phyloP scores from a whole-genome alignment of 1,284 basidiomycete genomes.

The Erythrobasidium hasegawianum region DNA sequence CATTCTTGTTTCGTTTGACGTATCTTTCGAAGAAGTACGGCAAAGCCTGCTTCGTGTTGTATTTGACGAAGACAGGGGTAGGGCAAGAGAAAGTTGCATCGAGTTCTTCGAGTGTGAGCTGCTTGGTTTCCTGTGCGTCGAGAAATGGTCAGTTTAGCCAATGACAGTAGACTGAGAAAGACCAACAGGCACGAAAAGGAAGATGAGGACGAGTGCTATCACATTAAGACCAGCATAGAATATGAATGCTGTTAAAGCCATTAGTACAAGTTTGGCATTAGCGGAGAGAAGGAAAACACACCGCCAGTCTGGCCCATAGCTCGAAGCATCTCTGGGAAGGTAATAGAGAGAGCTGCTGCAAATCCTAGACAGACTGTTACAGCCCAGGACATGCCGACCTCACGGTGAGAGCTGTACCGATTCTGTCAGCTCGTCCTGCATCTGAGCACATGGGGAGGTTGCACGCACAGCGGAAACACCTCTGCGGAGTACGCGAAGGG shows the following conservation, averaged over 20 bases:
- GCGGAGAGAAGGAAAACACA: neutral
- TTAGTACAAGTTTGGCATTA: slow-evolving; percentile 42
- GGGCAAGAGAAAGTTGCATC: slow-evolving; percentile 56
- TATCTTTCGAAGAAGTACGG: slow-evolving; percentile 36
- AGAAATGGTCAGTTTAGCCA: slow-evolving; percentile 38
- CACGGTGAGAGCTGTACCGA: slow-evolving; percentile 42
- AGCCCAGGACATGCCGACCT: slow-evolving; percentile 56
- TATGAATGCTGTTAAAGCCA: slow-evolving; percentile 45
- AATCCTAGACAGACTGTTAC: slow-evolving; percentile 56
- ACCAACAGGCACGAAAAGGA: slow-evolving; percentile 49
- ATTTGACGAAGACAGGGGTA: slow-evolving; percentile 29
- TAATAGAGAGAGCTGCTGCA: slow-evolving; percentile 50
- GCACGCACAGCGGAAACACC: slow-evolving; percentile 53
- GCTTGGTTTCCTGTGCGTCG: slow-evolving; percentile 65
- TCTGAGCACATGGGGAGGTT: slow-evolving; percentile 56
- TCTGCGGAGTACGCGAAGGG: slow-evolving; percentile 54
- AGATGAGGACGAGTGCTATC: slow-evolving; percentile 48
- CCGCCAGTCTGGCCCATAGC: slow-evolving; percentile 3
- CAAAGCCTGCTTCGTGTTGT: slow-evolving; percentile 34
- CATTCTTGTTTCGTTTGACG: slow-evolving; percentile 28
- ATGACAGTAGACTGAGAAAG: neutral
- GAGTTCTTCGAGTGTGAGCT: slow-evolving; percentile 42
- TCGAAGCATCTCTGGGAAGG: slow-evolving; percentile 44
- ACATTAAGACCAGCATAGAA: slow-evolving; percentile 53
- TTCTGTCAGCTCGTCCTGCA: slow-evolving; percentile 47